Base-by-base conservation (phyloP, 352 stramenopile species). In the Phytophthora chlamydospora region DNA sequence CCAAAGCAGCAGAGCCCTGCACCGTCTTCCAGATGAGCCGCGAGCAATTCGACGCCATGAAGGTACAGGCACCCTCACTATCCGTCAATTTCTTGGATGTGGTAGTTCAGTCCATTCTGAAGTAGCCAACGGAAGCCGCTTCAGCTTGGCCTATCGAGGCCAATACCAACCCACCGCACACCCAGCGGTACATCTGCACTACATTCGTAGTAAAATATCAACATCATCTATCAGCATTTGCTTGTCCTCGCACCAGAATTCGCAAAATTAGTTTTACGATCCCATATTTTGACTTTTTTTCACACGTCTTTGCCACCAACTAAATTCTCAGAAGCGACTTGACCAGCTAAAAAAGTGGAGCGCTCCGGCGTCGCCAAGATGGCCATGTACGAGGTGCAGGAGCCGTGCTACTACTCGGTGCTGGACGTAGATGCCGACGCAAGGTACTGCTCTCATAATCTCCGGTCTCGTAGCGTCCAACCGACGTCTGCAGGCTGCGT, bases 81-180 rank as follows among this genome's bases (percentile, higher is more conserved):
- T 92, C 75, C 66, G 84, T 90, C 61, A 73, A 71, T 32, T 76
- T 92, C 33, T 76, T 83, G 14, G 83, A 92, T 42, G 78, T 92
- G 14, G 75, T 89, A 33, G 89, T 92, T 64, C 78, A 89, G 55
- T 88, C 76, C 48, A 90, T 92, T 53, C 53, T 68, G 19, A 68
- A 64, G 53, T 68, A 64, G 39, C 32, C 55, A 39, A 35, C 9
- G 55, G 55, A 34, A 62, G 44, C 50, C 29, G 34, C 47, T 53
- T 48, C 39, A 39, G 36, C 34, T 45, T 45, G 51, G n/a, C 40
- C n/a, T n/a, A 12, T 14, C 19, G 31, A 46, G 40, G 27, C 27
- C 40, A 24, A 27, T 11, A 29, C 43, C 41, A 54, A 19, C 24
- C 51, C 49, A 59, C 39, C 39, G 32, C 33, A 17, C 24, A 35